Conservation (phyloP, 306 rosid species). For the Lablab purpureus region DNA sequence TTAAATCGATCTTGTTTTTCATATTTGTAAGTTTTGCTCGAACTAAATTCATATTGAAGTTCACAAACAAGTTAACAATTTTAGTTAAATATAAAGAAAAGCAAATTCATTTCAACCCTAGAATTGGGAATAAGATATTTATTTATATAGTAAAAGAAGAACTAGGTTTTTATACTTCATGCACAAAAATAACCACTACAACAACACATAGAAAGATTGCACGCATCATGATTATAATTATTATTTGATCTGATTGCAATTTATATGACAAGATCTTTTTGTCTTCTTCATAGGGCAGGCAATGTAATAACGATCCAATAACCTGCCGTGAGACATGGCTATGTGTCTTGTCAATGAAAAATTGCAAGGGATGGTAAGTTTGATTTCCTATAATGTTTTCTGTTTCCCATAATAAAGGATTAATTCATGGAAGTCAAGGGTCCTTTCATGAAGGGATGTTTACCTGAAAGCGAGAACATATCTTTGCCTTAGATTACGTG, state of each 20-base stretch:
- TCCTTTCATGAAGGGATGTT: conserved; percentile 39
- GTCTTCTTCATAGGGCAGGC: background rate
- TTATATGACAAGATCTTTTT: background rate
- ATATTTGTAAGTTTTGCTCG: too few species aligned
- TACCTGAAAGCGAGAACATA: conserved; percentile 30
- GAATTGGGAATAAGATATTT: background rate
- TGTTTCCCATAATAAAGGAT: background rate
- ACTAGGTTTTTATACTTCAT: background rate
- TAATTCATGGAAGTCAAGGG: conserved; percentile 31
- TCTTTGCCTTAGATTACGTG: conserved; percentile 51
- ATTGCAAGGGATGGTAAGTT: background rate
- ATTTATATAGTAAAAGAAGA: background rate
- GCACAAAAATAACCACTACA: background rate
- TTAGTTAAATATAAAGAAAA: too few species aligned
- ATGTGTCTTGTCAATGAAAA: conserved; percentile 13
- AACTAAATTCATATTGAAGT: too few species aligned
- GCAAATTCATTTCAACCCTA: too few species aligned
- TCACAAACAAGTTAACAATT: too few species aligned
- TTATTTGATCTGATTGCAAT: background rate
- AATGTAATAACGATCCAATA: conserved; percentile 12
- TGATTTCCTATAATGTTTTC: background rate
- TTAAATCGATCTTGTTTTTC: too few species aligned
- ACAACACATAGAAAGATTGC: background rate
- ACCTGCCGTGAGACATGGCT: background rate
- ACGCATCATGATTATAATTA: background rate